Conservation (phyloP, 169 alveolate species). For the Amoebophrya sp. region DNA sequence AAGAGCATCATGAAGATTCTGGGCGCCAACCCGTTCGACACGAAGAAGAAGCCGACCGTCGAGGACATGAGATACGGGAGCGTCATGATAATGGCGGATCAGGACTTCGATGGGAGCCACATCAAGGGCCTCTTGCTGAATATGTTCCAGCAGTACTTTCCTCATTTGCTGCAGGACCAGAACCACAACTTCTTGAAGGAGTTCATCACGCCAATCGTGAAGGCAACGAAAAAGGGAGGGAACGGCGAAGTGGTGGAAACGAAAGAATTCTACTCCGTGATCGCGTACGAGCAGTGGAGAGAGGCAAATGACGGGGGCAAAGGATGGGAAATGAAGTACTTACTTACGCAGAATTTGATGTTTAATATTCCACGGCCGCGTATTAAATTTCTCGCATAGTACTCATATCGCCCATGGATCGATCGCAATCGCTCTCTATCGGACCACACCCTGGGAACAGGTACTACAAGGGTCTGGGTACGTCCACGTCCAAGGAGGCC, state of each 20-base stretch:
- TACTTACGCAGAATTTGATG: too few species aligned
- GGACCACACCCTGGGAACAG: too few species aligned
- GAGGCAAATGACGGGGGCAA: slow-evolving; percentile 47
- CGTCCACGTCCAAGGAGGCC: slow-evolving; percentile 90
- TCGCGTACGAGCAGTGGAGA: slow-evolving; percentile 84
- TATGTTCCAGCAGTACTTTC: slow-evolving; percentile 87
- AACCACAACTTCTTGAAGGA: slow-evolving; percentile 77
- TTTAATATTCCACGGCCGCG: too few species aligned
- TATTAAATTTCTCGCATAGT: too few species aligned
- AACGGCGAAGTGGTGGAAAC: slow-evolving; percentile 49
- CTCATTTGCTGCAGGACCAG: slow-evolving; percentile 69
- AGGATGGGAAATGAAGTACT: slow-evolving; percentile 87
- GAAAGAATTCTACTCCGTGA: slow-evolving; percentile 81
- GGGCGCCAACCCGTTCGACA: slow-evolving; percentile 51
- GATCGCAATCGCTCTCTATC: too few species aligned
- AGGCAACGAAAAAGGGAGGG: slow-evolving; percentile 21
- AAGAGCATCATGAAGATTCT: slow-evolving; percentile 82
- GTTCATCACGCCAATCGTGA: slow-evolving; percentile 94
- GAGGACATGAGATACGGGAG: slow-evolving; percentile 90
- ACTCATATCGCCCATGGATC: too few species aligned
- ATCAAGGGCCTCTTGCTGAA: slow-evolving; percentile 93
- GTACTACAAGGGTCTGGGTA: slow-evolving; percentile 79
- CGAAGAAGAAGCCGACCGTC: slow-evolving; percentile 53
- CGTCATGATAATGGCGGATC: slow-evolving; percentile 98
- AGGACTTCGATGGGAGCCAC: slow-evolving; percentile 97